Evolutionary conservation across 305 asterid genomes (phyloP).

Genomic region (Ilex paraguariensis): DNA sequence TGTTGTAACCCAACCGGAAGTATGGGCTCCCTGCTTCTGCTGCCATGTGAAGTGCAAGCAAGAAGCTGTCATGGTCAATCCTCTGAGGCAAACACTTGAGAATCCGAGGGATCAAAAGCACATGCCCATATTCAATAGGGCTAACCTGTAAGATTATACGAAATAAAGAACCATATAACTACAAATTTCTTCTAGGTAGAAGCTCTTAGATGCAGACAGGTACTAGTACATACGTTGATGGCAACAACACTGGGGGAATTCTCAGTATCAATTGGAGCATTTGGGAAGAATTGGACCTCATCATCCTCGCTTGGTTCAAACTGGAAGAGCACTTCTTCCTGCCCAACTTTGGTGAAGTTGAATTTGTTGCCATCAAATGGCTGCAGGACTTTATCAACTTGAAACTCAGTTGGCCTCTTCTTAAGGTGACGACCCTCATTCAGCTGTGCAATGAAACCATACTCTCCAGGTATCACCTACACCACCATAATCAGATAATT

Average conservation of each 20-base stretch:
- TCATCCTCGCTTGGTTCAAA: background rate
- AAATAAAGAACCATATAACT: background rate
- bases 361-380: background rate
- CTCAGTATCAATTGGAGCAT: background rate
- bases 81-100: background rate
- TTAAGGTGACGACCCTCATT: constrained; percentile 1
- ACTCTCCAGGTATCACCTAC: background rate
- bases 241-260: background rate
- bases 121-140: background rate
- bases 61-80: background rate
- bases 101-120: background rate
- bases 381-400: background rate
- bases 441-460: background rate
- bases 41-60: background rate
- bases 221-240: background rate
- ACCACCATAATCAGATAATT: background rate
- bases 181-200: too few relatives aligned
- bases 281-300: background rate
- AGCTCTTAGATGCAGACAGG: background rate
- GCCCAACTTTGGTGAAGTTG: background rate
- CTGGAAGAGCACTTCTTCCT: background rate
- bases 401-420: constrained; percentile 1
- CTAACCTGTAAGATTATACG: background rate
- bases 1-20: background rate
- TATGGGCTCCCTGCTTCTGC: background rate